Percentiles rank a stretch among this genome's conserved stretches.
These are phyloP conservation scores for Biscogniauxia marginata DNA, from an alignment of 2,329 filamentous ascomycete species.

Conservation along the genomic window DNA sequence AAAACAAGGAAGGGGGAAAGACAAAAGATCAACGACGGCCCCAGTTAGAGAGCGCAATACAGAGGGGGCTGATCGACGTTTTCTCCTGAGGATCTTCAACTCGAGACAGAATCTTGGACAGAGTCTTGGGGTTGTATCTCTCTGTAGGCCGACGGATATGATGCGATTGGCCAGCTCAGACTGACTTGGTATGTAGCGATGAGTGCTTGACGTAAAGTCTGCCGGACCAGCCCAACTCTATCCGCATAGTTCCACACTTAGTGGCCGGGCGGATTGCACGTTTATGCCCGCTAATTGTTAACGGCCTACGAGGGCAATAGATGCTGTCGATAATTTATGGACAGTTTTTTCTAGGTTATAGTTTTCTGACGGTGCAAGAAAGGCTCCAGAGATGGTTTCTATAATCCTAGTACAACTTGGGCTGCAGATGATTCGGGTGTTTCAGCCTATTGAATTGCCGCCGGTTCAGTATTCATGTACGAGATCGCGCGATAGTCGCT, in stretches of 20 bases:
- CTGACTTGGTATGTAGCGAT: conserved; percentile 1
- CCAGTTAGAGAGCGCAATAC: conserved; percentile 12
- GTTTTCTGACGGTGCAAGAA: conserved; percentile 1
- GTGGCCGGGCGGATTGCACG: background rate
- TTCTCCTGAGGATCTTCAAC: conserved; percentile 22
- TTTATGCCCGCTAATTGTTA: conserved; percentile 7
- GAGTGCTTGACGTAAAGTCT: conserved; percentile 18
- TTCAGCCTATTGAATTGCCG: conserved; percentile 23
- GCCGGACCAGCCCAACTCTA: conserved; percentile 17
- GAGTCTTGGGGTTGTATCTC: conserved; percentile 20
- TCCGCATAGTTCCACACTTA: conserved; percentile 8
- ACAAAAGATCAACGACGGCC: conserved; percentile 19
- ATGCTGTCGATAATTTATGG: background rate
- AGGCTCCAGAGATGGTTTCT: conserved; percentile 10
- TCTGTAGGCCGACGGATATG: conserved; percentile 13
- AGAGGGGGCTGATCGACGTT: conserved; percentile 25
- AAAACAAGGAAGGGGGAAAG: conserved; percentile 1
- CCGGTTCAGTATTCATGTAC: conserved; percentile 19
- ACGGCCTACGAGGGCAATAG: conserved; percentile 7
- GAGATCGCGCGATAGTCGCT: conserved; percentile 26
- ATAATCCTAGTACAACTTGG: conserved; percentile 18
- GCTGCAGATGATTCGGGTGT: conserved; percentile 25
- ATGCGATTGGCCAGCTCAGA: conserved; percentile 18
- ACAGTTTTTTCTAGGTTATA: conserved; percentile 4
- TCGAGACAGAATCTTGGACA: conserved; percentile 20